These are phyloP conservation scores for Lonicera japonica DNA, from an alignment of 129 eudicot genomes.

Conservation along the genomic window DNA sequence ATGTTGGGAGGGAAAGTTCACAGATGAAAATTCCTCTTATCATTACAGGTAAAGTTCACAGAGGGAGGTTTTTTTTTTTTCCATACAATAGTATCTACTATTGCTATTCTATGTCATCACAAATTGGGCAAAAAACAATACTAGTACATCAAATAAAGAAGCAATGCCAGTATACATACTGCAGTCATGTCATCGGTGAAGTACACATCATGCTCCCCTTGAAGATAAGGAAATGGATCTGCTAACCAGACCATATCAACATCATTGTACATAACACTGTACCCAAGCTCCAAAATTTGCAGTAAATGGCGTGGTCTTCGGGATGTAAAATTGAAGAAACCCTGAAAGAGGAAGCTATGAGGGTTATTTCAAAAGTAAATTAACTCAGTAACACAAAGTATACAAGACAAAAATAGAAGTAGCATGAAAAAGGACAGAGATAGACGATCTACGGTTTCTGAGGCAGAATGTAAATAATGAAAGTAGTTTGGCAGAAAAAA, in stretches of 20 bases:
- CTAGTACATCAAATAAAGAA: constrained; percentile 8
- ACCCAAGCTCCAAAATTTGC: constrained; percentile 89
- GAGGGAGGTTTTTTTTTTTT: no score
- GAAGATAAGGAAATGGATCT: constrained; percentile 84
- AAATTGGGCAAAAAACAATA: neutral
- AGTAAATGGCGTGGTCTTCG: constrained; percentile 92
- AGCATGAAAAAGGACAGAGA: neutral
- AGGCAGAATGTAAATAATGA: neutral
- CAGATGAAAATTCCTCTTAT: no score
- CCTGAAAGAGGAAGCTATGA: constrained; percentile 35
- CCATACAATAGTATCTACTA: no score
- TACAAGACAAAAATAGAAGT: neutral
- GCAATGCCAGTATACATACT: constrained; percentile 33
- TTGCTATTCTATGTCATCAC: neutral
- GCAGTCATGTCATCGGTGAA: constrained; percentile 92
- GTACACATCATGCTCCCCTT: constrained; percentile 93
- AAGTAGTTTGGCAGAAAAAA: neutral
- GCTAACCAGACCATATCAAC: constrained; percentile 99
- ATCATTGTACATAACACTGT: constrained; percentile 94
- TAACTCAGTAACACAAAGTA: neutral
- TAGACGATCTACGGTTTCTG: neutral
- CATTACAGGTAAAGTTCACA: no score
- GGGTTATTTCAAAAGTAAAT: constrained; percentile 2
- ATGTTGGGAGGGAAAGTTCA: no score
- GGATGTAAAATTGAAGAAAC: constrained; percentile 94